Conservation (phyloP, 768 basidiomycete genomes). For the Collybia sp. region DNA sequence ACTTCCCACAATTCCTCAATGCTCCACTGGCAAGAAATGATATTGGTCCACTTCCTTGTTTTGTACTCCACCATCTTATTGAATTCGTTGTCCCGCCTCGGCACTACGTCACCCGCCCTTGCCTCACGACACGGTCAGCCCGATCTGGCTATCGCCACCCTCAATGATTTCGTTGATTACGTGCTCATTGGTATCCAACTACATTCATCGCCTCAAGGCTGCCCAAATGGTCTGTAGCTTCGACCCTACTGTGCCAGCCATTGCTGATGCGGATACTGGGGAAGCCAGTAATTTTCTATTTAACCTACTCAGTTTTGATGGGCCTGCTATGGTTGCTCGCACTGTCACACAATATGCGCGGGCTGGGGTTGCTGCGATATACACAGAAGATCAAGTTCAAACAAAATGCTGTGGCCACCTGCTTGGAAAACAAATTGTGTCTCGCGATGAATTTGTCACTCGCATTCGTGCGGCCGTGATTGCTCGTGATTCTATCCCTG, state of each 20-base stretch:
- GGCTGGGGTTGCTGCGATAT: constrained; percentile 46
- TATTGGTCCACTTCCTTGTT: too few relatives aligned
- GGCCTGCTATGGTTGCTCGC: constrained; percentile 50
- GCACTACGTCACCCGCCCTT: too few relatives aligned
- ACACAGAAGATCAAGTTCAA: constrained; percentile 54
- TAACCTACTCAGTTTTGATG: constrained; percentile 45
- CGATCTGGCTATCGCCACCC: constrained; percentile 50
- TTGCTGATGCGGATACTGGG: constrained; percentile 58
- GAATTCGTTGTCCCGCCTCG: too few relatives aligned
- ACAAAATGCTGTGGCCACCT: constrained; percentile 55
- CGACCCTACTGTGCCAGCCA: too few relatives aligned
- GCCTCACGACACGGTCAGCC: too few relatives aligned
- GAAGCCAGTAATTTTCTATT: constrained; percentile 9
- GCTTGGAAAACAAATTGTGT: constrained; percentile 47
- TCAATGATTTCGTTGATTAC: constrained; percentile 51
- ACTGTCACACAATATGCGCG: constrained; percentile 46
- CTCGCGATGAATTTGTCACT: constrained; percentile 42
- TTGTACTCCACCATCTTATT: too few relatives aligned
- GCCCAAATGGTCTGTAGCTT: too few relatives aligned
- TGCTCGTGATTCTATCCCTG: constrained; percentile 42
- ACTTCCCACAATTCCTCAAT: too few relatives aligned
- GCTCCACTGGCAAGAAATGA: too few relatives aligned
- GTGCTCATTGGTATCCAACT: too few relatives aligned
- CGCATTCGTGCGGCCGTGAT: constrained; percentile 49
- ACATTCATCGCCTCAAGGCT: too few relatives aligned